Base-by-base conservation (phyloP, 768 basidiomycete species). In the Piloderma croceum region DNA sequence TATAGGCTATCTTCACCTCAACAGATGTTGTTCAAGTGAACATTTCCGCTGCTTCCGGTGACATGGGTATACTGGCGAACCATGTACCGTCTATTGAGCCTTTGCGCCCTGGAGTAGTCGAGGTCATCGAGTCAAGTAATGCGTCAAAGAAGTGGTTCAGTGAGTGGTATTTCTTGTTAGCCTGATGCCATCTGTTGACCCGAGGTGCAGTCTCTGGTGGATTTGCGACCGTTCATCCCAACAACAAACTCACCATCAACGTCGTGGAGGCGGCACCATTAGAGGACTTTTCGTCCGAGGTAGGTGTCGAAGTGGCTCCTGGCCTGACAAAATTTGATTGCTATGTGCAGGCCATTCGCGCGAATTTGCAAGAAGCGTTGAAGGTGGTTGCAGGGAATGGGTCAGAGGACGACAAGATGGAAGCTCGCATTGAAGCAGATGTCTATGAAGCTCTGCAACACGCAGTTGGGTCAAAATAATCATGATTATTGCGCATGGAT, bases 1-100 rank as follows among this genome's bases (percentile, higher is more conserved):
- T 50, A 22, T 56, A 99, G 94, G 72, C 92, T 40, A 81, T 99
- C 63, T 97, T 81, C 77, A 79, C 77, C 45, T 91, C 92, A 18
- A 64, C 79, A 53, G 93, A 93, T 63, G 94, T 97, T 43, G 79
- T 88, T 17, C 94, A 98, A 65, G 94, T 99, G 52, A 97, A 97
- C 70, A 70, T 97, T 53, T 70, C 92, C 24, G 96, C 92, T 29
- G 89, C 83, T 41, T 83, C 90, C 3, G 96, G 96, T 57, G 93
- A 97, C 67, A 97, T 98, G 92, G 96, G 96, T 73, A 89, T 99
- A 54, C 82, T 99, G 45, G 90, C 94, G 53, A 96, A 94, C 76
- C 96, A 99, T 68, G 92, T 97, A 41, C 85, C 96, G 22, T 87
- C 91, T n/a, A 86, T 98, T 43, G 96, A 99, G 64, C 76, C 94